Base-by-base conservation (phyloP, 2,329 filamentous ascomycete genomes). In the Apiospora kogelbergensis region DNA sequence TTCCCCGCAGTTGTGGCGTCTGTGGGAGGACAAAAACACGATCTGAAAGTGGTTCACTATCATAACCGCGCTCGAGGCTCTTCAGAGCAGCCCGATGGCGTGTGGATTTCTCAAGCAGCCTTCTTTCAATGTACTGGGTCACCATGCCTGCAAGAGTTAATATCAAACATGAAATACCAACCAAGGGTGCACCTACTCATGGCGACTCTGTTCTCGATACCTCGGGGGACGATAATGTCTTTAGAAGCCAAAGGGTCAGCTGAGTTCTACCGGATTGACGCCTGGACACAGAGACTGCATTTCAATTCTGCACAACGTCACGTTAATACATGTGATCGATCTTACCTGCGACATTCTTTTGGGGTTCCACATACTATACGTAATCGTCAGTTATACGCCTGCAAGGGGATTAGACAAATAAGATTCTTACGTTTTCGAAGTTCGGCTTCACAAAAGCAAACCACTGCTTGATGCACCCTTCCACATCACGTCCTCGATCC, bases 391-490 rank as follows among this genome's bases (percentile, higher is more conserved):
- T n/a, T 11, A 11, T n/a, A 60, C 26, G 6, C 11, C 20, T 15
- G 17, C 26, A n/a, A 37, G 17, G 53, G 9, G 17, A 20, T 60
- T n/a, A 9, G 10, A 24, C 11, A 6, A 17, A n/a, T 15, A 20
- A 15, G 20, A 17, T 37, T 60, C 75, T 68, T 76, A 86, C 87
- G 81, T 92, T 93, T 79, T 95, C 92, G 76, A 97, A 98, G 77
- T 98, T 98, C 3, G 96, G 96, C 81, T 99, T 99, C 57, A 99
- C 96, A 78, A 93, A 99, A 13, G 84, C 84, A 79, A 98, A 98
- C 96, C 96, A 99, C 80, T 99, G 96, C 81, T 98, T 98, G 79
- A 99, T 95, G 76, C 95, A 95, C 48, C 96, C 96, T 78, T 98
- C 93, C 68, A 98, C 92, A 76, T 97, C 95, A 77, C 96, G 89